phyloP scores from a whole-genome alignment of 306 rosid genomes.

The Casuarina cunninghamiana region DNA sequence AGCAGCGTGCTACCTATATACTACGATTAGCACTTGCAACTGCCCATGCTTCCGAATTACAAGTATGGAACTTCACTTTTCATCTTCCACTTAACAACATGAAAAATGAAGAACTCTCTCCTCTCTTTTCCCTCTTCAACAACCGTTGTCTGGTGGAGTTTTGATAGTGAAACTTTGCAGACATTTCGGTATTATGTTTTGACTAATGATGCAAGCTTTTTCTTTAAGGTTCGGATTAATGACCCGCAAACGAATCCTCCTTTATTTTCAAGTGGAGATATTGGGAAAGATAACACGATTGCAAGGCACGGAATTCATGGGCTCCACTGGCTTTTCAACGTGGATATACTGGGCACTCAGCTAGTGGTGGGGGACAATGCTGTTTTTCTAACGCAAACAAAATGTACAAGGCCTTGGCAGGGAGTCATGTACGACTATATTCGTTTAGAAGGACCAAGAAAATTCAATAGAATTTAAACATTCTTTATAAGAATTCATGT shows the following conservation, averaged over 20 bases:
- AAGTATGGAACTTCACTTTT: conserved; percentile 36
- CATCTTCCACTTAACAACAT: not conserved
- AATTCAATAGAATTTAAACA: no score
- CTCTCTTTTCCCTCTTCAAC: no score
- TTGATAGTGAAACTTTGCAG: no score
- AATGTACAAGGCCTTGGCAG: conserved; percentile 68
- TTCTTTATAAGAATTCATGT: no score
- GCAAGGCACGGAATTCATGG: conserved; percentile 98
- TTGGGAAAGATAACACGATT: conserved; percentile 85
- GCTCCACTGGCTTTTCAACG: conserved; percentile 67
- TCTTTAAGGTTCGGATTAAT: conserved; percentile 68
- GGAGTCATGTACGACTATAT: conserved; percentile 85
- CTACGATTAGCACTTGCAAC: conserved; percentile 86
- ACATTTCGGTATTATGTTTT: no score
- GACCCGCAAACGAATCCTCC: conserved; percentile 59
- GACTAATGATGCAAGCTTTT: conserved; percentile 1
- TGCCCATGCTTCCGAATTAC: conserved; percentile 71
- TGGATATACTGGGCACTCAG: conserved; percentile 35
- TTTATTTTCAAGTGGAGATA: conserved; percentile 79
- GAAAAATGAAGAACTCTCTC: no score
- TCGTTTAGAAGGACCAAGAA: conserved; percentile 71
- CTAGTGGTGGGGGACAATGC: conserved; percentile 72
- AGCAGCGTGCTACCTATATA: conserved; percentile 46
- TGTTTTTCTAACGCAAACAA: conserved; percentile 66
- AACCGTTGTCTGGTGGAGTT: no score